Evolutionary conservation across 768 basidiomycete species (phyloP), one percentile per base, ranked within the genome.

Genomic region (Agaricus subrufescens): DNA sequence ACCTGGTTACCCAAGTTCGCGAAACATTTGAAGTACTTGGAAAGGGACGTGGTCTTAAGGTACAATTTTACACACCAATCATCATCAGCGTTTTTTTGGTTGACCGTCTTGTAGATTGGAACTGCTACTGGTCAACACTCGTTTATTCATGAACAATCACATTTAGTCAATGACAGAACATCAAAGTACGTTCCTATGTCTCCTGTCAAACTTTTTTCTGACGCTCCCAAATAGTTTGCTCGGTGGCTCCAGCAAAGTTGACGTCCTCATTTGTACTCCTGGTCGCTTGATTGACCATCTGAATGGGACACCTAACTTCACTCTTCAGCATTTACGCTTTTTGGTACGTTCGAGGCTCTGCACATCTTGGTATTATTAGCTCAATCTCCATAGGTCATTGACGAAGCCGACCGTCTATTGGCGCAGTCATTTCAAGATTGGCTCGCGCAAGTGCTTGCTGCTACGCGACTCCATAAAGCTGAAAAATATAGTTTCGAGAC

Each of bases 371-470:
- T 25, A 30, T 43, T 3, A n/a, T 14, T 27, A 15, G 27, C 31
- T 19, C 49, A 57, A 38, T 9, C 27, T 49, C 19, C 14, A 46
- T 46, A 96, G 94, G 86, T 98, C 29, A 92, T 99, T 54, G 97
- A 99, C 68, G 97, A 99, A 72, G 97, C 97, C 0, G 97, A 99
- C 66, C 83, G 94, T n/a, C 78, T 99, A 0, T 78, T 99, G 8
- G 88, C 90, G 9, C 94, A 98, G 67, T 93, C 92, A 1, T 98
- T 97, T 72, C 94, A 98, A 69, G 91, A 93, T 66, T 99, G 95
- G 96, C 75, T 98, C 2, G 80, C 82, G 5, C 85, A 86, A 64
- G 89, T 98, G 3, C 74, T 97, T 7, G 72, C 80, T n/a, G 92
- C 91, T 6, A 89, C 85, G 9, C 80, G 67, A 60, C 76, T 65